These are phyloP conservation scores for Akanthomyces dipterigenus DNA, from an alignment of 2,329 filamentous ascomycete species.

Conservation along the genomic window DNA sequence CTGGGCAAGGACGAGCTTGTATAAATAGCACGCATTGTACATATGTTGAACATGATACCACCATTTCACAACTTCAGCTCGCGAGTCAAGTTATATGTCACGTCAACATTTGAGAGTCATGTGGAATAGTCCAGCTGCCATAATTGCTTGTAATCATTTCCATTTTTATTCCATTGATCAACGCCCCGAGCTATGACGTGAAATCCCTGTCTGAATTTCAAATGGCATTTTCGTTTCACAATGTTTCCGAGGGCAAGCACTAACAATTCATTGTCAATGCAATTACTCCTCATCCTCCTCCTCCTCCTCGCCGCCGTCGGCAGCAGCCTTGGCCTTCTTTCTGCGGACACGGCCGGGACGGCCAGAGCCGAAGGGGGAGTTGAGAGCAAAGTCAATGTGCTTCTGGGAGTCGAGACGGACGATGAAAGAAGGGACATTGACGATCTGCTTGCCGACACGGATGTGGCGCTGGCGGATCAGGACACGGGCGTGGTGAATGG, in stretches of 20 bases:
- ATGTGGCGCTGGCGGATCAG: slow-evolving; percentile 99
- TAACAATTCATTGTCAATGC: slow-evolving; percentile 25
- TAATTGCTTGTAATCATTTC: slow-evolving; percentile 26
- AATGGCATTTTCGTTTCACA: slow-evolving; percentile 29
- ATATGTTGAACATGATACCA: slow-evolving; percentile 17
- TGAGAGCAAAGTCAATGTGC: slow-evolving; percentile 99
- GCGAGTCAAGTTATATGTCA: not conserved
- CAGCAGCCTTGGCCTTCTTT: slow-evolving; percentile 98
- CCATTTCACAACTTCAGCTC: not conserved
- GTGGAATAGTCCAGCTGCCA: not conserved
- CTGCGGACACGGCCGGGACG: slow-evolving; percentile 95
- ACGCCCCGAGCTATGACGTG: slow-evolving; percentile 46
- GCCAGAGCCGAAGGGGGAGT: slow-evolving; percentile 95
- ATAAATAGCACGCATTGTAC: slow-evolving; percentile 20
- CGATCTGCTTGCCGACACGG: slow-evolving; percentile 99
- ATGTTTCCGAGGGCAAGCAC: slow-evolving; percentile 23
- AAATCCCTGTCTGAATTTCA: slow-evolving; percentile 30
- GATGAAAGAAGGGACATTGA: slow-evolving; percentile 99
- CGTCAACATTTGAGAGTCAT: not conserved
- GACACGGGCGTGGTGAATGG: slow-evolving; percentile 99
- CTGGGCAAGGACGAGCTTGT: slow-evolving; percentile 64
- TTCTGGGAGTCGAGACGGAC: slow-evolving; percentile 99
- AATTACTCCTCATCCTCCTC: slow-evolving; percentile 77
- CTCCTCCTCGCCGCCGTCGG: slow-evolving; percentile 72
- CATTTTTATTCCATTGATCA: slow-evolving; percentile 37